Percentiles rank a stretch among this genome's conserved stretches.
Conservation (phyloP, 257 asterid species). For the Solanum gandarillasii region DNA sequence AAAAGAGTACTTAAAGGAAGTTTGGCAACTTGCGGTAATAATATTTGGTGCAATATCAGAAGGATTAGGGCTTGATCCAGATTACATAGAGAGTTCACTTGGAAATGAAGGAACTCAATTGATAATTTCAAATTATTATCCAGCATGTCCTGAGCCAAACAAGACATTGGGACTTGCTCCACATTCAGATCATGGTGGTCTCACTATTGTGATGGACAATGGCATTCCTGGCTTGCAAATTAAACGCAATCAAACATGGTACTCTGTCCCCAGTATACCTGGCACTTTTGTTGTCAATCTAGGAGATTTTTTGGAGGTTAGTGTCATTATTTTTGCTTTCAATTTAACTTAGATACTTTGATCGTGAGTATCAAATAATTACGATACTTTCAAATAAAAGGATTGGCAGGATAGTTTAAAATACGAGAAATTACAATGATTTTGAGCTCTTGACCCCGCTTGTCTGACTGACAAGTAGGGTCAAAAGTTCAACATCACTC, state of each 20-base stretch:
- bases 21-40: constrained; percentile 26
- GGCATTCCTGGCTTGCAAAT: constrained; percentile 50
- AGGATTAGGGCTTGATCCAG: constrained; percentile 32
- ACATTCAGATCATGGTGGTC: constrained; percentile 60
- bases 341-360: neutral
- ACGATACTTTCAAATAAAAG: no score
- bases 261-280: constrained; percentile 27
- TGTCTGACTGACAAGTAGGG: no score
- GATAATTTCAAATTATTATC: constrained; percentile 41
- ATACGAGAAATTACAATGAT: no score
- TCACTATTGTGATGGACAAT: constrained; percentile 48
- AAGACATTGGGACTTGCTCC: constrained; percentile 43
- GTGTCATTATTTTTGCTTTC: neutral
- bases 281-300: constrained; percentile 42
- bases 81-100: constrained; percentile 25
- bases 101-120: constrained; percentile 34
- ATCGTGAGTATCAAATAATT: no score
- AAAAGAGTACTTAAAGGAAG: constrained; percentile 27
- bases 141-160: constrained; percentile 58
- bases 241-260: constrained; percentile 31
- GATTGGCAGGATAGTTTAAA: no score
- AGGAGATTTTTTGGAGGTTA: constrained; percentile 59
- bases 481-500: no score
- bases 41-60: constrained; percentile 20
- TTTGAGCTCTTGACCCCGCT: no score